Percentiles rank a stretch among this genome's conserved stretches.
These are phyloP conservation scores for Aechmea fasciata DNA, from an alignment of 176 grass and related monocot species.

Conservation along the genomic window DNA sequence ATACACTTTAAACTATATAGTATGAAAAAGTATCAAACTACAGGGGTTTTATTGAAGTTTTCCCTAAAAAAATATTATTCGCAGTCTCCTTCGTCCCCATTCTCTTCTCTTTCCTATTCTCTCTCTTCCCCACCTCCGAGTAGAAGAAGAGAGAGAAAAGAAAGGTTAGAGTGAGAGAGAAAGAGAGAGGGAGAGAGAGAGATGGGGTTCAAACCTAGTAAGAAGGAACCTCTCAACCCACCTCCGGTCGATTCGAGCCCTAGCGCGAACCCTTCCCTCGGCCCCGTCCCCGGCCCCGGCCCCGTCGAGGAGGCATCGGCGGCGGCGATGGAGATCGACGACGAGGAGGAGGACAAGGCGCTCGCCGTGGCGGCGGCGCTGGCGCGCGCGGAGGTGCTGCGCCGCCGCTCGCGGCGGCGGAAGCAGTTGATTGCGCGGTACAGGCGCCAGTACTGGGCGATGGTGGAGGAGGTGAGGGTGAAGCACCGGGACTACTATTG, in stretches of 20 bases:
- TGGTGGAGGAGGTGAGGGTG: conserved; percentile 63
- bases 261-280: neutral
- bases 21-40: too few species aligned
- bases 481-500: conserved; percentile 71
- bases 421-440: conserved; percentile 37
- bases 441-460: conserved; percentile 54
- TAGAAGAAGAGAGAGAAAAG: neutral
- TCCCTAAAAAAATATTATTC: too few species aligned
- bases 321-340: conserved; percentile 5
- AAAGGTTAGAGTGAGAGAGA: neutral
- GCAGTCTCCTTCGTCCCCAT: too few species aligned
- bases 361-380: conserved; percentile 41
- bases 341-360: conserved; percentile 24
- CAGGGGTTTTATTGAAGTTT: too few species aligned
- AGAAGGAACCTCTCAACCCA: neutral
- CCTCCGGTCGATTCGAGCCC: conserved; percentile 3
- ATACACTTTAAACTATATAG: too few species aligned
- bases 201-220: neutral
- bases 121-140: neutral
- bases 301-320: neutral
- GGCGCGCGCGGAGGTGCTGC: conserved; percentile 73
- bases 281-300: too few species aligned
- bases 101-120: neutral
- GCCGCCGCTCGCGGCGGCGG: conserved; percentile 37
- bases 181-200: conserved; percentile 1